Conservation (phyloP, 75 land plant genomes). For the Selaginella moellendorffii region DNA sequence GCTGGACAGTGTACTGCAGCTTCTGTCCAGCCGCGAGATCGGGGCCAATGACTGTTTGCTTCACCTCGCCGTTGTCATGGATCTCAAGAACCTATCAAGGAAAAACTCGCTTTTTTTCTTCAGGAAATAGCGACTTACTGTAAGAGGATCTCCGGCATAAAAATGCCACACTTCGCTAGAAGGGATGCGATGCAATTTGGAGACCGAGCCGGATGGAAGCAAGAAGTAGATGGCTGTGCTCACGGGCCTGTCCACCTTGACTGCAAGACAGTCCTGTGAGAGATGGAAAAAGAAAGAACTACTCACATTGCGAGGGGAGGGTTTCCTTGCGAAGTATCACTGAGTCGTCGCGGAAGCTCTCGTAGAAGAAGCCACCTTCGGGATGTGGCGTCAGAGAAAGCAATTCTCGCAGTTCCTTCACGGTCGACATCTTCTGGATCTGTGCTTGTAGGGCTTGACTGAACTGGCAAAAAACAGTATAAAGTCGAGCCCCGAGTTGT, state of each 20-base stretch:
- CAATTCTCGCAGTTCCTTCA: neutral
- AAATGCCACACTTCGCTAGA: slow-evolving; percentile 93
- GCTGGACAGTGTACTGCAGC: slow-evolving; percentile 66
- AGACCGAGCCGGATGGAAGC: slow-evolving; percentile 60
- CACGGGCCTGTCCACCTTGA: slow-evolving; percentile 73
- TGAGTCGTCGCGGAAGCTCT: slow-evolving; percentile 62
- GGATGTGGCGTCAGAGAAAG: slow-evolving; percentile 47
- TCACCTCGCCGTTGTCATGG: slow-evolving; percentile 50
- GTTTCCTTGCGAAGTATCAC: slow-evolving; percentile 42
- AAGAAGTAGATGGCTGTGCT: slow-evolving; percentile 74
- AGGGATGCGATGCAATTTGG: slow-evolving; percentile 74
- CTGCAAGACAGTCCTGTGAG: no score
- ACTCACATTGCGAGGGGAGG: slow-evolving; percentile 54
- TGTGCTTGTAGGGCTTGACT: no score
- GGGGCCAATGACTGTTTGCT: slow-evolving; percentile 62
- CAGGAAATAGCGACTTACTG: no score
- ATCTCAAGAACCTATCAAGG: no score
- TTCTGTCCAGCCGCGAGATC: slow-evolving; percentile 57
- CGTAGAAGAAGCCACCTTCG: slow-evolving; percentile 74
- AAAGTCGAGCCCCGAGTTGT: no score
- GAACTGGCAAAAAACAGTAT: no score
- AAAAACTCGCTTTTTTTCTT: no score
- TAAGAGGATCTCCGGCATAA: slow-evolving; percentile 70
- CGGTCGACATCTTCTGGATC: neutral
- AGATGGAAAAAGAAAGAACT: no score